Evolutionary conservation across 768 basidiomycete species (phyloP).

Genomic region (Trametes cinnabarina): DNA sequence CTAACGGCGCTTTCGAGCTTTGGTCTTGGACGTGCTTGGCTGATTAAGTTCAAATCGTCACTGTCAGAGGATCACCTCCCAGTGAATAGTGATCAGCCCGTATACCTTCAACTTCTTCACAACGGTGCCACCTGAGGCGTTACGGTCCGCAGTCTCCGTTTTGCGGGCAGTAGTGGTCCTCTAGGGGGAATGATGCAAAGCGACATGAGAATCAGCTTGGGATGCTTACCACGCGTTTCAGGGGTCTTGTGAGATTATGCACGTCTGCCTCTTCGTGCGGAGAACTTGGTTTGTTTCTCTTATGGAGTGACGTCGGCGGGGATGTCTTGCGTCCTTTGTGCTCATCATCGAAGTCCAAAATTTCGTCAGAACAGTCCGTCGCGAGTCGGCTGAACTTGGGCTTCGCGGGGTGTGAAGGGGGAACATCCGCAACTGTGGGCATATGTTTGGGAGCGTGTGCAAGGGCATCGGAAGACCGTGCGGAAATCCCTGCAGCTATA

Average conservation of each 20-base stretch:
- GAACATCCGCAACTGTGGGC: neutral
- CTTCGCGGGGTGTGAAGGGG: neutral
- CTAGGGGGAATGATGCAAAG: neutral
- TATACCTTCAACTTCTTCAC: conserved; percentile 2
- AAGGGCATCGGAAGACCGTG: too few relatives aligned
- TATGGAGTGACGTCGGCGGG: conserved; percentile 13
- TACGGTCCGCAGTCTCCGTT: neutral
- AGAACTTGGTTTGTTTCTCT: conserved; percentile 9
- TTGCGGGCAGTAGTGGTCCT: conserved; percentile 11
- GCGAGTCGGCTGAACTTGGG: conserved; percentile 24
- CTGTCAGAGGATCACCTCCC: too few relatives aligned
- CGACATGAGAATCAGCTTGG: too few relatives aligned
- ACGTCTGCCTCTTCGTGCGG: neutral
- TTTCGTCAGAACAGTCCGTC: conserved; percentile 28
- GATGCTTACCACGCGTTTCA: conserved; percentile 19
- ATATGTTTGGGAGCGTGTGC: too few relatives aligned
- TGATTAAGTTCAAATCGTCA: too few relatives aligned
- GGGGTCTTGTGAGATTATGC: neutral
- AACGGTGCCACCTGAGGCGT: neutral
- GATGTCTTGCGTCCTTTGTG: neutral
- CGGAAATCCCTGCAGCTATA: too few relatives aligned
- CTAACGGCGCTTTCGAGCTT: conserved; percentile 20
- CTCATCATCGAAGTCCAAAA: conserved; percentile 24
- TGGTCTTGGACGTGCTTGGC: conserved; percentile 13
- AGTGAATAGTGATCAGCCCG: too few relatives aligned